These are phyloP conservation scores for Myriosclerotinia curreyana DNA, from an alignment of 2,329 filamentous ascomycete species.

Conservation along the genomic window DNA sequence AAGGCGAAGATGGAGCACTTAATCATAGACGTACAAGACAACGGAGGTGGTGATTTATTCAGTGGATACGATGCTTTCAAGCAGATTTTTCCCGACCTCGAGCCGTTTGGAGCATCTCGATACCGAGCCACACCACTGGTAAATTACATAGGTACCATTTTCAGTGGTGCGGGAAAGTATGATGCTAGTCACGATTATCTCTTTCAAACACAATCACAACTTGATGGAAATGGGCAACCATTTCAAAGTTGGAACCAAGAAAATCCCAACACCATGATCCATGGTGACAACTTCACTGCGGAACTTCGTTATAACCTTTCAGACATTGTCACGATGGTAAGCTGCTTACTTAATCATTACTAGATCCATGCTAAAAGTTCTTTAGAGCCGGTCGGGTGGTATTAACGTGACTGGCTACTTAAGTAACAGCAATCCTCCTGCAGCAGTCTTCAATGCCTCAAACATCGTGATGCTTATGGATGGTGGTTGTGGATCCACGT, in stretches of 20 bases:
- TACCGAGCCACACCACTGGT: constrained; percentile 22
- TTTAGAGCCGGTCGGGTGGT: constrained; percentile 23
- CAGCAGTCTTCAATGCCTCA: constrained; percentile 46
- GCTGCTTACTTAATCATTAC: background rate
- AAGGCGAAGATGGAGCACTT: constrained; percentile 18
- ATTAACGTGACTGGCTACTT: constrained; percentile 40
- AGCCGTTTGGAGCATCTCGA: constrained; percentile 43
- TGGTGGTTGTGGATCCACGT: constrained; percentile 59
- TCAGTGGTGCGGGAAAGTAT: constrained; percentile 11
- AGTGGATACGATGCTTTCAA: constrained; percentile 50
- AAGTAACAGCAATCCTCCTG: constrained; percentile 25
- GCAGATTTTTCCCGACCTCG: constrained; percentile 36
- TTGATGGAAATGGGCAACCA: constrained; percentile 24
- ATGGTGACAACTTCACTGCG: constrained; percentile 22
- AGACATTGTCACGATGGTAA: constrained; percentile 28
- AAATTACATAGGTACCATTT: constrained; percentile 19
- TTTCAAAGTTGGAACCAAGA: constrained; percentile 26
- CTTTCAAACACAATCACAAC: constrained; percentile 5
- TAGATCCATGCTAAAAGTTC: background rate
- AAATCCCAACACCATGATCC: background rate
- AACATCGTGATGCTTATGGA: constrained; percentile 38
- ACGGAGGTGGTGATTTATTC: constrained; percentile 54
- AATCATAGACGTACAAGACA: constrained; percentile 54
- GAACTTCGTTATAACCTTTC: constrained; percentile 32
- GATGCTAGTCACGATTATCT: background rate